Conservation (phyloP, 1,284 basidiomycete genomes). For the Ceratobasidium sp. region DNA sequence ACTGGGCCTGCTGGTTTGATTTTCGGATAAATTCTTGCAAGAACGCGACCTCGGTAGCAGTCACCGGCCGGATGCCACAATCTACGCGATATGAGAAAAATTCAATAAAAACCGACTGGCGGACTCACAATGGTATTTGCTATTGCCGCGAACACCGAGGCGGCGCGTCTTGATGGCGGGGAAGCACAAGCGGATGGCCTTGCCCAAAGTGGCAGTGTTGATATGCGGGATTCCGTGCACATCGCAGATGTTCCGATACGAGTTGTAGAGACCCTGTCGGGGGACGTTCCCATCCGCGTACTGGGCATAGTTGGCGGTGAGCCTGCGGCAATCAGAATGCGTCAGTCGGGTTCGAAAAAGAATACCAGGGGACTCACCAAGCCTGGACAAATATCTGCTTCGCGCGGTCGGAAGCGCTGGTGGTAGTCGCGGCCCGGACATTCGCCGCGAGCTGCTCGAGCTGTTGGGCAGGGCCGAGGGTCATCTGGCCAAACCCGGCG, state of each 20-base stretch:
- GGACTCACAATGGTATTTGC: slow-evolving; percentile 88
- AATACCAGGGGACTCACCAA: slow-evolving; percentile 67
- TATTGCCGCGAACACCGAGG: slow-evolving; percentile 90
- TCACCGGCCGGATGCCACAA: slow-evolving; percentile 90
- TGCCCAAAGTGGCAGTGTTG: slow-evolving; percentile 93
- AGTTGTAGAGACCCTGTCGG: slow-evolving; percentile 89
- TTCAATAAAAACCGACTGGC: slow-evolving; percentile 53
- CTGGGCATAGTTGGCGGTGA: slow-evolving; percentile 88
- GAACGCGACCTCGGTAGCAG: slow-evolving; percentile 88
- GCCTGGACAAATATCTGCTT: slow-evolving; percentile 92
- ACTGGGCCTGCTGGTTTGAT: slow-evolving; percentile 69
- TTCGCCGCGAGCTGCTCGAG: slow-evolving; percentile 88
- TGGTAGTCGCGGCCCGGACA: slow-evolving; percentile 87
- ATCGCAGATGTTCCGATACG: slow-evolving; percentile 90
- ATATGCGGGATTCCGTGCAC: slow-evolving; percentile 91
- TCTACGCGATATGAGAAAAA: slow-evolving; percentile 64
- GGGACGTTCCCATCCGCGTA: slow-evolving; percentile 91
- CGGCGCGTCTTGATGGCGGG: slow-evolving; percentile 94
- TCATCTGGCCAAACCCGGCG: slow-evolving; percentile 77
- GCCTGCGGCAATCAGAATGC: slow-evolving; percentile 63
- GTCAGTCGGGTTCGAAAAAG: slow-evolving; percentile 5
- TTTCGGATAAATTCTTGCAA: slow-evolving; percentile 90
- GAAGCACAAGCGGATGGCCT: slow-evolving; percentile 92
- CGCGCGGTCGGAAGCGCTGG: slow-evolving; percentile 86
- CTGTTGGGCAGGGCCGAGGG: slow-evolving; percentile 77